Base-by-base conservation (phyloP, 768 basidiomycete species). In the Calvatia gigantea region DNA sequence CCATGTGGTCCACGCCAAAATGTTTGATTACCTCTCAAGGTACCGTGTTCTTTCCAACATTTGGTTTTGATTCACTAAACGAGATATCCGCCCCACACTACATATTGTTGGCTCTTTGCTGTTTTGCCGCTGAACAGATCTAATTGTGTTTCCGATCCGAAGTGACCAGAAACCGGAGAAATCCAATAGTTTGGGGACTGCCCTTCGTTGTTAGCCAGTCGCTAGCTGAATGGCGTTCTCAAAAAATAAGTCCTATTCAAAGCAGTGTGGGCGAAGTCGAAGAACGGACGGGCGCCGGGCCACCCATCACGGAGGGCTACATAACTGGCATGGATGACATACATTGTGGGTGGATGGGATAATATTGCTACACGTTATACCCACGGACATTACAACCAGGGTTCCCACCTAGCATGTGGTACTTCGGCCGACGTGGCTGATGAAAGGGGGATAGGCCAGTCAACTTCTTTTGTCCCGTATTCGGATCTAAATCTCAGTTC, bases 401-500 rank as follows among this genome's bases (percentile, higher is more conserved):
- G 48, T 55, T 55, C 54, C 54, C 44, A 55, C 45, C 54, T 19
- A 46, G 25, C 44, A 45, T 45, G 43, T 51, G 42, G 12, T 17
- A 23, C 43, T 39, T 55, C 54, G 54, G 54, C 54, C 54, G 54
- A 55, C 23, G 31, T 33, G 29, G 6, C 5, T 31, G 17, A n/a
- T 27, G 29, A 45, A 35, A 55, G 28, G 54, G 53, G 28, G 54
- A 46, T 55, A 47, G 3, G 38, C 14, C 35, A 37, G 35, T 14
- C 48, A 25, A 35, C 48, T 53, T 53, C 41, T 23, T 48, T 54
- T 21, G 28, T 28, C 28, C 38, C 45, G 4, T 29, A 39, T 19
- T 35, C 54, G 54, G 54, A 55, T 55, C 54, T 55, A 32, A 46
- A 35, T 45, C 51, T 44, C 43, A 28, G 19, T 29, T 42, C 33